Evolutionary conservation across 2,329 filamentous ascomycete genomes (phyloP).

Genomic region (Myriosclerotinia scirpicola): DNA sequence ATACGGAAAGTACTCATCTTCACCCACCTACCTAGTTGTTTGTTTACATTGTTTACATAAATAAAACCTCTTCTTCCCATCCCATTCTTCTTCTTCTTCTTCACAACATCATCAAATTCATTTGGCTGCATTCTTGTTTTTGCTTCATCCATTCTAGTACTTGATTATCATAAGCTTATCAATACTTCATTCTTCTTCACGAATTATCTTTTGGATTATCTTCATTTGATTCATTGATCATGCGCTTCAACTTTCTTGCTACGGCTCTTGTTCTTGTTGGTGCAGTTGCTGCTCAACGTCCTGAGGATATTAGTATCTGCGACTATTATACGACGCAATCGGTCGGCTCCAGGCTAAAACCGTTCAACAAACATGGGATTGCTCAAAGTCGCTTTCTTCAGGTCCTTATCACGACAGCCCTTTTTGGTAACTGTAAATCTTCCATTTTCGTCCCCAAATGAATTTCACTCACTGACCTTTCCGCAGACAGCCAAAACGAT

Average conservation of each 20-base stretch:
- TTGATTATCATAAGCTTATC: neutral
- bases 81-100: neutral
- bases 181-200: neutral
- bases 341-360: constrained; percentile 27
- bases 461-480: constrained; percentile 8
- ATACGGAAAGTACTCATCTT: neutral
- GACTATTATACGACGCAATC: constrained; percentile 59
- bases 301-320: constrained; percentile 54
- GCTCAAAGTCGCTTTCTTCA: constrained; percentile 59
- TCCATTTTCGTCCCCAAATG: neutral
- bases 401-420: constrained; percentile 60
- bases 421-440: constrained; percentile 59
- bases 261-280: constrained; percentile 22
- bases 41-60: neutral
- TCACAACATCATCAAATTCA: neutral
- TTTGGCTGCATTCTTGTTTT: neutral
- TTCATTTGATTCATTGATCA: constrained; percentile 15
- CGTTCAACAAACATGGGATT: constrained; percentile 57
- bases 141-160: neutral
- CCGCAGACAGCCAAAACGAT: constrained; percentile 47
- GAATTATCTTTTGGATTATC: neutral
- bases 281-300: constrained; percentile 45
- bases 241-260: constrained; percentile 34
- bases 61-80: neutral
- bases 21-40: no score